phyloP scores from a whole-genome alignment of 352 stramenopile species.

The Phytopythium sindhum region DNA sequence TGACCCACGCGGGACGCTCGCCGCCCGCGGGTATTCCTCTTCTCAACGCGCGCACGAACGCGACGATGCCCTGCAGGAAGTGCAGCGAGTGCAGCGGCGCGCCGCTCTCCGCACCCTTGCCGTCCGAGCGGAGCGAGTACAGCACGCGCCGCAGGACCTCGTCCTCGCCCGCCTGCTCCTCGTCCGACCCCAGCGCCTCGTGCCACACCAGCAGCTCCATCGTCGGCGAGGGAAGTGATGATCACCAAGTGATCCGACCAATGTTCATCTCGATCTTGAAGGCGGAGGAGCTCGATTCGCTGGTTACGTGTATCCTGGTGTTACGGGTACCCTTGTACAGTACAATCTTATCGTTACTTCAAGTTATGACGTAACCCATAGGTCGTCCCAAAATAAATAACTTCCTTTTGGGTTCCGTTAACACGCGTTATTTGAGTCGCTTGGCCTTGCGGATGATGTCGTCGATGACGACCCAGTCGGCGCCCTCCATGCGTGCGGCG shows the following conservation, averaged over 20 bases:
- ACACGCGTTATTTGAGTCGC: no score
- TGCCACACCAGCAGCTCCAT: conserved; percentile 66
- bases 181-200: conserved; percentile 56
- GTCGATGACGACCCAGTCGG: conserved; percentile 62
- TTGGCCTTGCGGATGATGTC: conserved; percentile 75
- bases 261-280: conserved; percentile 36
- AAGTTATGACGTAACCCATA: no score
- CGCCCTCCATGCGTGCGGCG: conserved; percentile 57
- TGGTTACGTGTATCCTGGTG: no score
- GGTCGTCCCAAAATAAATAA: no score
- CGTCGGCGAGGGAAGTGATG: no score
- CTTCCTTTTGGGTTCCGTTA: no score
- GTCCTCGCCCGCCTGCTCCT: conserved; percentile 57
- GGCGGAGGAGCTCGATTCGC: no score
- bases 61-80: conserved; percentile 47
- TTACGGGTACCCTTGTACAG: no score
- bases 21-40: background rate
- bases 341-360: no score
- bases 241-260: no score
- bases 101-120: background rate
- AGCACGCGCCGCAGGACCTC: conserved; percentile 48
- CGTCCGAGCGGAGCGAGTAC: conserved; percentile 16
- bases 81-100: conserved; percentile 38
- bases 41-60: conserved; percentile 45
- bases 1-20: conserved; percentile 31